Evolutionary conservation across 257 asterid species (phyloP), one percentile per base, ranked within the genome.

Genomic region (Gardenia jasminoides): DNA sequence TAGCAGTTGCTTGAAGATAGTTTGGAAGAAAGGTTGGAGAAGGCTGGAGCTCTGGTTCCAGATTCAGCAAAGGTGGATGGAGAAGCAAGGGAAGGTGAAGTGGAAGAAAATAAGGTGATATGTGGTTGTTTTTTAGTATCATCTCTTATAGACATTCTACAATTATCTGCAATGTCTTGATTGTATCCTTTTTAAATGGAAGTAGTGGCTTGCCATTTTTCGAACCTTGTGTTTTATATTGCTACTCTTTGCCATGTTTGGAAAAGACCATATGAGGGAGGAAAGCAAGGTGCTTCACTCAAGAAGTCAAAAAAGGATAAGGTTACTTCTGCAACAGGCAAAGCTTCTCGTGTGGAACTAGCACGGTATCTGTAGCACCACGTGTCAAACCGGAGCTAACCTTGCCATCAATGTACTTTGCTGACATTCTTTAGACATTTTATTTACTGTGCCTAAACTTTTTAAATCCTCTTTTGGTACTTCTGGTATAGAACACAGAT

Each of bases 1-100:
- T 76, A 22, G 66, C 91, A 94, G 98, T 84, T 96, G 88, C 97
- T 96, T 86, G 99, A 96, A 89, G 99, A 96, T 87, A 88, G 93
- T 68, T 76, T 92, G 83, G 98, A 91, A 83, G 99, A 96, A 76
- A 92, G 90, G 87, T 86, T 92, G 91, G 99, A 95, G 74, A 95
- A 92, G 88, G 66, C 88, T 0, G 96, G 93, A 73, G 92, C 79
- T 83, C 61, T 86, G 46, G 84, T 84, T 81, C 82, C 77, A 65
- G 99, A 94, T 73, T 76, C 91, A 3, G 99, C 92, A 77, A 96
- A 92, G 84, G 88, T 82, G 3, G 97, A 90, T 76, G 94, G 92
- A 82, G 98, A 95, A 86, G 66, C 80, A 10, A 93, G 85, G 82
- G 99, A 96, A 69, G 92, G 89, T 65, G 99, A 93, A 69, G 79